Percentiles rank a stretch among this genome's conserved stretches.
phyloP scores from a whole-genome alignment of 129 eudicot genomes.

The Kitagawia praeruptora region DNA sequence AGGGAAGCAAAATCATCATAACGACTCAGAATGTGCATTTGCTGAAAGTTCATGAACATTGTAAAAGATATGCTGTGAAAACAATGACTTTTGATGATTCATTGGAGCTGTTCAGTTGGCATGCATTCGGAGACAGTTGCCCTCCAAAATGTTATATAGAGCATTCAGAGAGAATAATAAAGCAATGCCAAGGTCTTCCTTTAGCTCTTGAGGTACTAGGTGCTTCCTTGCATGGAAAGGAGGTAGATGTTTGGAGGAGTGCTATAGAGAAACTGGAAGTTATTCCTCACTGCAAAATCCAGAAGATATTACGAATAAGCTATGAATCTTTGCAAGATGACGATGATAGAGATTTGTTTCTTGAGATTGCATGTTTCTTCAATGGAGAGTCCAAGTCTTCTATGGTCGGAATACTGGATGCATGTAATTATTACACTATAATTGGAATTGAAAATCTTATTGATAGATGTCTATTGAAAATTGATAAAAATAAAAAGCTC shows the following conservation, averaged over 20 bases:
- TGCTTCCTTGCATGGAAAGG: neutral
- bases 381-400: neutral
- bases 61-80: neutral
- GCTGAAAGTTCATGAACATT: neutral
- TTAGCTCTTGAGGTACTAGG: conserved; percentile 1
- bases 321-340: neutral
- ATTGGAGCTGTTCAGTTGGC: neutral
- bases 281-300: neutral
- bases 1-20: neutral
- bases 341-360: neutral
- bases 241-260: conserved; percentile 8
- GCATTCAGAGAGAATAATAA: neutral
- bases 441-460: neutral
- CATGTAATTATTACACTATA: neutral
- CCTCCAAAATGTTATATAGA: neutral
- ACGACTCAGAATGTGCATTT: neutral
- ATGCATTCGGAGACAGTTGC: neutral
- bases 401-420: neutral
- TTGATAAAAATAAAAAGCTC: neutral
- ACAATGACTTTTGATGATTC: neutral
- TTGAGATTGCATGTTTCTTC: conserved; percentile 10
- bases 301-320: neutral
- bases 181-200: neutral
- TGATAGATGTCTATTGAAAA: neutral
- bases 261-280: neutral